Evolutionary conservation across 2,329 filamentous ascomycete species (phyloP), one percentile per base, ranked within the genome.

Genomic region (Escovopsis weberi): DNA sequence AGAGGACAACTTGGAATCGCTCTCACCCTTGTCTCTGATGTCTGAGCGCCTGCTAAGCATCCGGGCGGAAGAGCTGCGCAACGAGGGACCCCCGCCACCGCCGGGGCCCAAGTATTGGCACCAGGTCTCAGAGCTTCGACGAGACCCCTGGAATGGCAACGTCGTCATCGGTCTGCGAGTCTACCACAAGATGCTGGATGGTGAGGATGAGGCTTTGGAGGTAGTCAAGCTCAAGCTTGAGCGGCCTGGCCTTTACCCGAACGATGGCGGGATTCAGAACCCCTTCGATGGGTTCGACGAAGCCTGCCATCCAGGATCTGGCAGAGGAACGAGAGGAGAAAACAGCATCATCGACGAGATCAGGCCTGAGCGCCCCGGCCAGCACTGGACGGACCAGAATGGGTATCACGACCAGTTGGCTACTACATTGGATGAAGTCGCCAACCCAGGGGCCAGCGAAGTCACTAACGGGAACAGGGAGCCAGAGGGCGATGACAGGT

Each of bases 101-200:
- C 52, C 12, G n/a, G 36, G 3, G 11, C 36, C 9, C 12, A 19
- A 35, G 19, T 28, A 12, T 26, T 28, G 10, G 12, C 40, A 0
- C 18, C 32, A 1, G 19, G 28, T 6, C 65, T 65, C 8, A 3
- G 72, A 76, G 43, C 70, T 70, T 39, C 68, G 74, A 47, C 62
- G 65, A 23, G 68, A 75, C 35, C 70, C 74, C 0, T 81, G 77
- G 76, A 80, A 80, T 52, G 76, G 76, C 4, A 68, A 79, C n/a
- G 70, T 65, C 3, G 70, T 78, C 9, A 67, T 80, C 2, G 75
- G 77, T 0, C 57, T 81, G 38, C 67, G 74, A n/a, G 68, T 81
- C 2, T 80, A 78, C 54, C 68, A 70, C 53, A 73, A 72, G 50
- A 63, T 59, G 1, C 49, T 12, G 12, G 8, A 54, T 12, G 54